Base-by-base conservation (phyloP, 805 yeast genomes). In the Wickerhamomyces strasburgensis region DNA sequence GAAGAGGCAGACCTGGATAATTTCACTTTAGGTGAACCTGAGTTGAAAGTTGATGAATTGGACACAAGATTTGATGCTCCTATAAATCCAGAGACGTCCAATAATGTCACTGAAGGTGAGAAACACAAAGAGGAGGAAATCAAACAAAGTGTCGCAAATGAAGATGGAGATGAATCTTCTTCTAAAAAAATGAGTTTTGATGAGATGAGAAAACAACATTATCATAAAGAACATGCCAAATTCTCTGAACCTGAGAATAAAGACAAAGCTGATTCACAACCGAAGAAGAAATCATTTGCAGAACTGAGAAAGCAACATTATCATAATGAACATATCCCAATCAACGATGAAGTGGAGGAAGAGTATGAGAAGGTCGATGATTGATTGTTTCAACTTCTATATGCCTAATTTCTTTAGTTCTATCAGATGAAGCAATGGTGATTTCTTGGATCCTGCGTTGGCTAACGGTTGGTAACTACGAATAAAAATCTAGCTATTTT, bases 171-270 rank as follows among this genome's bases (percentile, higher is more conserved):
- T 9, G 34, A 31, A 18, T 14, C 14, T 9, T 27, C 26, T 15
- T 29, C 14, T 26, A 67, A 61, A 41, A 60, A 67, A 42, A 69
- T 38, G 37, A 43, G 53, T 11, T 88, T 88, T 52, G 94, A 84
- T 58, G 83, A 81, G 48, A 68, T 78, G 73, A 75, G 96, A 54
- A 86, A 84, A 54, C 65, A 72, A 40, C 96, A 88, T 60, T 87
- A 87, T 58, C 85, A 81, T 51, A 67, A 80, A 28, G 67, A 64
- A 31, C 67, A 65, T 27, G 66, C 66, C 0, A 13, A 52, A 33
- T 35, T 47, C 48, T 29, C 36, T 19, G 27, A 31, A 26, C 15
- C 27, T 13, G 49, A 50, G 4, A 6, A 43, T 1, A 48, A 44
- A 7, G 48, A 38, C 3, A 44, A 42, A 14, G 49, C 43, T 13